Conservation (phyloP, 805 yeast genomes). For the Metschnikowia baotianmanensis region DNA sequence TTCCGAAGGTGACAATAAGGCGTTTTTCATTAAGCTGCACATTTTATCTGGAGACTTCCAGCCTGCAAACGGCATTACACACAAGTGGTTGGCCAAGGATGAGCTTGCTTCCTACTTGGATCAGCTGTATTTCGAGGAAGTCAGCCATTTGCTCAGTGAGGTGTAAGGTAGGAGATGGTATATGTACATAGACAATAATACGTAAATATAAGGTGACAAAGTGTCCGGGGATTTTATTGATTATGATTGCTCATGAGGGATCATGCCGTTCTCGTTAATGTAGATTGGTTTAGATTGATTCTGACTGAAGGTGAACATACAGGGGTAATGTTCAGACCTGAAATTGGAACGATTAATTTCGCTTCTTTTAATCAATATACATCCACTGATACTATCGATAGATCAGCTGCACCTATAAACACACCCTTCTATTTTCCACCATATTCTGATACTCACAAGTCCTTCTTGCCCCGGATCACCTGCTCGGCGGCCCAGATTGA, state of each 20-base stretch:
- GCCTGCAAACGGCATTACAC: slow-evolving; percentile 44
- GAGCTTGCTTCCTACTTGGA: slow-evolving; percentile 61
- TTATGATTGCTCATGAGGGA: not conserved
- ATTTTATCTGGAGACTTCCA: slow-evolving; percentile 80
- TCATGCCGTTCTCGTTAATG: no score
- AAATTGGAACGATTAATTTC: not conserved
- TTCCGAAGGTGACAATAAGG: slow-evolving; percentile 33
- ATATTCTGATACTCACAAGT: slow-evolving; percentile 24
- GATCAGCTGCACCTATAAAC: not conserved
- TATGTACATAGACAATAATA: slow-evolving; percentile 10
- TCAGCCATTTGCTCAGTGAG: slow-evolving; percentile 48
- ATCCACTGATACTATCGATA: not conserved
- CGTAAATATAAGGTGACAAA: not conserved
- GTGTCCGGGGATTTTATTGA: not conserved
- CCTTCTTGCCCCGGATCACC: slow-evolving; percentile 67
- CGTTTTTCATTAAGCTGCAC: slow-evolving; percentile 81
- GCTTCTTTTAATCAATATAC: not conserved
- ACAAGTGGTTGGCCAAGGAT: slow-evolving; percentile 81
- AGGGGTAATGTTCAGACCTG: not conserved
- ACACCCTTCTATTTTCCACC: not conserved
- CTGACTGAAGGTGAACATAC: no score
- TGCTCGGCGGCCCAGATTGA: slow-evolving; percentile 87
- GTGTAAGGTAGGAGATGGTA: slow-evolving; percentile 21
- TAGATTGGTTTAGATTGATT: no score
- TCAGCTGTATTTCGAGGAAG: slow-evolving; percentile 52